Evolutionary conservation across 768 basidiomycete genomes (phyloP), one percentile per base, ranked within the genome.

Genomic region (Amanita exitialis): DNA sequence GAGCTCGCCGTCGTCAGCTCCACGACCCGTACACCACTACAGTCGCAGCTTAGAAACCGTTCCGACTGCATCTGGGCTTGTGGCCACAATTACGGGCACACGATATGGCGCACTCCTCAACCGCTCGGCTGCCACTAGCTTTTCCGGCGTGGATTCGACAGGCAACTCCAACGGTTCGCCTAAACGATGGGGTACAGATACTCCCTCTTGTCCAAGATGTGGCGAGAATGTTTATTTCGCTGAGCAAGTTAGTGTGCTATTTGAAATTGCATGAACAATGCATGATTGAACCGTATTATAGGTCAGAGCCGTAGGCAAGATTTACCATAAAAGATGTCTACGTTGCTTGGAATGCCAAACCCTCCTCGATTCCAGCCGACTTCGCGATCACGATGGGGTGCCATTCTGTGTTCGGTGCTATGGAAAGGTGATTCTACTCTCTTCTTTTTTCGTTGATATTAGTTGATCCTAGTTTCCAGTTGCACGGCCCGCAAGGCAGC

Each of bases 191-290:
- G 80, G 77, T 32, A 66, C 62, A 20, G 73, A 76, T 18, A 77
- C 79, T 6, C 84, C 87, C 16, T 60, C 61, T 16, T 92, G 89
- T 57, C 79, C 82, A 7, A 73, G 74, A 50, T 92, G 89, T 56
- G 70, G 69, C 34, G 80, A 85, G 73, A 82, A 75, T 47, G 89
- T 92, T 8, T 92, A 86, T 67, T 90, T 91, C 60, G 88, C 89
- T 12, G 88, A 91, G 63, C 86, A 88, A 76, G 86, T 81, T 42
- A 10, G 60, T 41, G 16, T 5, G 10, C 15, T 42, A 42, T 37
- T 47, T 35, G 34, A 16, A 20, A 18, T 18, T 10, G 21, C 15
- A 35, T 9, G 12, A 35, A 7, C 23, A 23, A n/a, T 9, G n/a
- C 8, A 7, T 25, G 8, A 15, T 12, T 34, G 38, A 9, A 35